phyloP scores from a whole-genome alignment of 2,329 filamentous ascomycete genomes.

The Pyricularia pennisetigena region DNA sequence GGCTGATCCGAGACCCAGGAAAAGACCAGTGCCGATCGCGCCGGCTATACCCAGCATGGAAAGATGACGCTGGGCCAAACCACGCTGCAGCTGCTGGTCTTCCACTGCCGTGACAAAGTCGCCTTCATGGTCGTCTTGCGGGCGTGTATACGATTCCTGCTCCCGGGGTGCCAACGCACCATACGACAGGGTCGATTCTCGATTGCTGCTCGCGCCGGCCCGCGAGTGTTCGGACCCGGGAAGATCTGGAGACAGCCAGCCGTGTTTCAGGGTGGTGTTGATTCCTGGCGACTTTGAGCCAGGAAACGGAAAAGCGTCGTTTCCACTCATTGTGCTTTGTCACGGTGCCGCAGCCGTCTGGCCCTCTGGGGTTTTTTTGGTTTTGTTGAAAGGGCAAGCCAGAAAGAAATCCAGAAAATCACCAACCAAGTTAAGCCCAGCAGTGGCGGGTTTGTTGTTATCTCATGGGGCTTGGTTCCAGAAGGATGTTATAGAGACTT shows the following conservation, averaged over 20 bases:
- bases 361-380: background rate
- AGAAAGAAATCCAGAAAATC: background rate
- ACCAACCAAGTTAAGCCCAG: background rate
- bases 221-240: background rate
- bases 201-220: background rate
- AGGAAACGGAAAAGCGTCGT: background rate
- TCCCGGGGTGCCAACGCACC: background rate
- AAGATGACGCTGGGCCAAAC: slow-evolving; percentile 34
- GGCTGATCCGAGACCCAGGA: slow-evolving; percentile 8
- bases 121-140: background rate
- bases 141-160: background rate
- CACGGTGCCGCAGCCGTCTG: background rate
- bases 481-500: background rate
- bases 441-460: background rate
- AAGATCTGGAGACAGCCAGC: background rate
- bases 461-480: background rate
- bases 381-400: background rate
- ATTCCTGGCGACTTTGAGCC: slow-evolving; percentile 1
- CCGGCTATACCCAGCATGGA: slow-evolving; percentile 41
- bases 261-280: background rate
- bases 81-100: slow-evolving; percentile 7
- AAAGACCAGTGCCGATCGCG: slow-evolving; percentile 32
- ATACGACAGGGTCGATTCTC: background rate
- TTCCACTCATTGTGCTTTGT: slow-evolving; percentile 8
- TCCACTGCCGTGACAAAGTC: slow-evolving; percentile 5